A percentile compares a stretch with the other conserved stretches of the same genome.
These are phyloP conservation scores for Blastobotrys americana DNA, from an alignment of 805 yeast genomes.

Conservation along the genomic window DNA sequence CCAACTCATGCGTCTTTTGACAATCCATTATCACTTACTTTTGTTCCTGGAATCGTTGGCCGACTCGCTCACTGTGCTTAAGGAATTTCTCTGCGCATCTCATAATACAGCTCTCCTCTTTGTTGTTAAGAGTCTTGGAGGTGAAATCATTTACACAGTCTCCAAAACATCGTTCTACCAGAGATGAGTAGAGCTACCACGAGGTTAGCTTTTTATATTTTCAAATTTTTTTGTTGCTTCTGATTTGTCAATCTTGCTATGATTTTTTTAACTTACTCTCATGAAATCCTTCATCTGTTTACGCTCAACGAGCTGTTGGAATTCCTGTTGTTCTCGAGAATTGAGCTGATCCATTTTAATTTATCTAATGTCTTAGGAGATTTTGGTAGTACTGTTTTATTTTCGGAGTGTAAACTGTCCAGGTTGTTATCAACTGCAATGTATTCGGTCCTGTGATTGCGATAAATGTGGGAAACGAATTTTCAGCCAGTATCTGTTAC, in stretches of 20 bases:
- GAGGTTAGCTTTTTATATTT: neutral
- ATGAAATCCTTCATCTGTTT: constrained; percentile 99
- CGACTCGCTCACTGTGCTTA: constrained; percentile 97
- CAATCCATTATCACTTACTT: constrained; percentile 38
- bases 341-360: constrained; percentile 81
- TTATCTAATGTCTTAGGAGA: neutral
- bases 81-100: constrained; percentile 96
- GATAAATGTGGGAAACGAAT: too few relatives aligned
- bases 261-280: constrained; percentile 67
- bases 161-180: constrained; percentile 93
- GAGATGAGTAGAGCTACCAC: constrained; percentile 72
- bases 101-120: constrained; percentile 79
- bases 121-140: constrained; percentile 73
- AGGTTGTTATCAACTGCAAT: too few relatives aligned
- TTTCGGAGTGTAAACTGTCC: too few relatives aligned
- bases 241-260: too few relatives aligned
- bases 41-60: constrained; percentile 98
- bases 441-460: too few relatives aligned
- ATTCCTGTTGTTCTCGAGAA: constrained; percentile 93
- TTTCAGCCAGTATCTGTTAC: too few relatives aligned
- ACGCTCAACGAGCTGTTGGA: constrained; percentile 90
- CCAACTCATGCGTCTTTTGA: neutral
- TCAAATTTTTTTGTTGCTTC: neutral
- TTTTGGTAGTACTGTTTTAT: too few relatives aligned
- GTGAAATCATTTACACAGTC: constrained; percentile 99